Evolutionary conservation across 2,329 filamentous ascomycete species (phyloP), one percentile per base, ranked within the genome.

Genomic region (Uncinocarpus reesii): DNA sequence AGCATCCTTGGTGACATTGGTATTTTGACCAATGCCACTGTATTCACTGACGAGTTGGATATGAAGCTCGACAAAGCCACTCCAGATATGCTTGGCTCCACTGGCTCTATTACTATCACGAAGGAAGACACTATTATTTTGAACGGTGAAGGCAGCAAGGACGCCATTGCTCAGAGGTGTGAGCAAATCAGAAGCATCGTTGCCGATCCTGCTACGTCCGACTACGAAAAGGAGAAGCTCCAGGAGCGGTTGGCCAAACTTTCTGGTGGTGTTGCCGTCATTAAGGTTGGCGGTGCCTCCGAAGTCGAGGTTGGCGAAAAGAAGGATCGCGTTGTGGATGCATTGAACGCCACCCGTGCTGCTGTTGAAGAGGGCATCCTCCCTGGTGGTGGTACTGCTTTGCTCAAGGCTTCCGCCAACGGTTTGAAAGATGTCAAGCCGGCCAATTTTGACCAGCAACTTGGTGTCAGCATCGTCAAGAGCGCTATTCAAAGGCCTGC

Each of bases 141-240:
- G 55, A 98, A 98, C 71, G 92, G 92, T 49, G 88, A 95, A 64
- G 92, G 92, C 56, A 84, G 75, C 82, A 95, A 96, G 79, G 92
- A 98, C 65, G 70, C 78, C 57, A 93, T 98, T 62, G 73, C 85
- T 56, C 88, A 95, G 78, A 86, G 92, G 67, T 96, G 92, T 73
- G 92, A 98, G 75, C 92, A 98, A 78, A 98, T 98, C 72, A 89
- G 92, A 60, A 89, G 90, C 59, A 88, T 96, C 71, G 95, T 95
- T 76, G 78, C 76, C 54, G 92, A 98, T 74, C 84, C 90, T 57
- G 83, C 79, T 60, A 98, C 92, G 56, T 95, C 89, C 42, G 92
- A 98, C 65, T 98, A 98, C 74, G 92, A 98, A 81, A 96, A 95
- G 81, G 92, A 98, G 84, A 98, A 98, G 82, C 86, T 98, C 57